These are phyloP conservation scores for Sordaria brevicollis DNA, from an alignment of 495 filamentous ascomycete genomes.

Conservation along the genomic window DNA sequence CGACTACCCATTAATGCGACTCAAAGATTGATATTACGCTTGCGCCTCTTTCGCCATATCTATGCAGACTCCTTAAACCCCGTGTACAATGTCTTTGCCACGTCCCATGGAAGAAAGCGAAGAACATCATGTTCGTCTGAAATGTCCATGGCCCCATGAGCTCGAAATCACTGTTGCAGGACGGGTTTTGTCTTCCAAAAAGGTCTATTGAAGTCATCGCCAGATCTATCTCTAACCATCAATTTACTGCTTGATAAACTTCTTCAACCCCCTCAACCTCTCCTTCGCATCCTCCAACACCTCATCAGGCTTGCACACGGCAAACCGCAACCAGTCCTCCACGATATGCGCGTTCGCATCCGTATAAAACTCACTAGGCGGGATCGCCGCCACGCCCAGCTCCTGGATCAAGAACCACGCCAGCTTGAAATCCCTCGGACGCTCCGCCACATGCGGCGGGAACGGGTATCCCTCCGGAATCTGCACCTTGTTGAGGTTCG, in stretches of 20 bases:
- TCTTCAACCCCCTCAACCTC: slow-evolving; percentile 73
- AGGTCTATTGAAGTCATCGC: not conserved
- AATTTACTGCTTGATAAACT: slow-evolving; percentile 47
- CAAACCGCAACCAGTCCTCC: slow-evolving; percentile 89
- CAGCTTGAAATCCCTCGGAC: slow-evolving; percentile 87
- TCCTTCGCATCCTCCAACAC: slow-evolving; percentile 86
- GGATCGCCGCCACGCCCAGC: slow-evolving; percentile 89
- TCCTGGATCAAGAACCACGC: slow-evolving; percentile 95
- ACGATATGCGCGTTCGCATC: slow-evolving; percentile 69
- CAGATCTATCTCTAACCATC: not conserved
- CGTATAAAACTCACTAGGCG: slow-evolving; percentile 94
- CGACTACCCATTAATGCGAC: not conserved
- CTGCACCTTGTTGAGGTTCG: slow-evolving; percentile 76
- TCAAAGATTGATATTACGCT: not conserved
- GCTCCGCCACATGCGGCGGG: slow-evolving; percentile 72
- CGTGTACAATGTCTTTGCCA: too few relatives aligned
- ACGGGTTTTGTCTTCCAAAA: not conserved
- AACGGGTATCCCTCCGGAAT: slow-evolving; percentile 75
- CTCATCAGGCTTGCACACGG: slow-evolving; percentile 91
- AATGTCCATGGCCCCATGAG: not conserved
- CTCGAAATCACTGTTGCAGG: not conserved
- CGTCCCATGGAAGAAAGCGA: not conserved
- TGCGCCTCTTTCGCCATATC: too few relatives aligned
- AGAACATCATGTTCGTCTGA: not conserved
- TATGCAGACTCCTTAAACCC: too few relatives aligned